phyloP scores from a whole-genome alignment of 2,329 filamentous ascomycete genomes.

The Onygenales sp. region DNA sequence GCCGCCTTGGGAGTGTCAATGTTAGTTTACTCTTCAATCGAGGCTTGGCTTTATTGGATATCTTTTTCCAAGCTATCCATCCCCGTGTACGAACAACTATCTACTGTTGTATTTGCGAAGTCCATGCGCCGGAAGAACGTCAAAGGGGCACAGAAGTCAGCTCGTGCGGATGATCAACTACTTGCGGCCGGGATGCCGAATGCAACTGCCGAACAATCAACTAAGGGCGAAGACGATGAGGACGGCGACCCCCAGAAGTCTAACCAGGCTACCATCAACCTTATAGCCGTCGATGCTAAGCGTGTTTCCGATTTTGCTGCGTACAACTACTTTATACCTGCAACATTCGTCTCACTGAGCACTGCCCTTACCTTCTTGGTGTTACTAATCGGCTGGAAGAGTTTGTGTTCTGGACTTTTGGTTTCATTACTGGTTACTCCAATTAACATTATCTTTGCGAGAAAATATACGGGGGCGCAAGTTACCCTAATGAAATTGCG shows the following conservation, averaged over 20 bases:
- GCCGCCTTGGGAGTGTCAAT: constrained; percentile 53
- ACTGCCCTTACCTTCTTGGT: constrained; percentile 59
- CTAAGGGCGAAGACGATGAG: constrained; percentile 22
- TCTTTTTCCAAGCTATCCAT: constrained; percentile 54
- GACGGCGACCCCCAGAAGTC: constrained; percentile 46
- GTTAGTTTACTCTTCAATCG: constrained; percentile 47
- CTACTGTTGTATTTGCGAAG: constrained; percentile 66
- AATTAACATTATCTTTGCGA: constrained; percentile 58
- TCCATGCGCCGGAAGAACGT: constrained; percentile 68
- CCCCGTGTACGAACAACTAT: constrained; percentile 60
- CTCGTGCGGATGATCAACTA: constrained; percentile 16
- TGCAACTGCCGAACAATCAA: constrained; percentile 21
- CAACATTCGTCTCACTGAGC: constrained; percentile 52
- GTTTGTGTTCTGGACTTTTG: constrained; percentile 55
- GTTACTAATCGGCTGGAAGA: constrained; percentile 62
- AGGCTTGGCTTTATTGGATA: constrained; percentile 59
- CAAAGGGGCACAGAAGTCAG: constrained; percentile 44
- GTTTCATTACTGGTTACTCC: constrained; percentile 58
- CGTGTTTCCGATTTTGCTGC: constrained; percentile 60
- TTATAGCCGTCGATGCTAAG: constrained; percentile 66
- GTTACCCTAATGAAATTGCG: constrained; percentile 65
- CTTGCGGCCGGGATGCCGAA: constrained; percentile 22
- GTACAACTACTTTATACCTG: constrained; percentile 57
- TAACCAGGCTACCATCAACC: constrained; percentile 64
- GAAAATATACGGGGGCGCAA: constrained; percentile 54